phyloP scores from a whole-genome alignment of 495 filamentous ascomycete genomes.

The Articulospora tetracladia region DNA sequence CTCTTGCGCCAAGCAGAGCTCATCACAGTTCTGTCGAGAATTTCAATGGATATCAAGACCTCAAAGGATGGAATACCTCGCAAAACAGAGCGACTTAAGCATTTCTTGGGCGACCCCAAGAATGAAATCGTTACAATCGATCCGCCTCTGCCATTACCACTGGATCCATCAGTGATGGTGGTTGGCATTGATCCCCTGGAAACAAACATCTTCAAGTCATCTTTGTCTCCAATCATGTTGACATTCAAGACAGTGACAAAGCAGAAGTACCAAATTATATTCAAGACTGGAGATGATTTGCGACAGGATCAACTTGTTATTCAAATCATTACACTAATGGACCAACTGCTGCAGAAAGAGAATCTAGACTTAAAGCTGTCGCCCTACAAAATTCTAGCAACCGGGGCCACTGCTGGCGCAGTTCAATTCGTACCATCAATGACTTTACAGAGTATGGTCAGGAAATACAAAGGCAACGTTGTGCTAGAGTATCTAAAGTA shows the following conservation, averaged over 20 bases:
- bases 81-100: constrained; percentile 80
- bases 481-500: constrained; percentile 78
- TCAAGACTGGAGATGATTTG: constrained; percentile 96
- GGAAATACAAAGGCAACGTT: constrained; percentile 72
- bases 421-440: constrained; percentile 89
- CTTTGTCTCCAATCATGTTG: constrained; percentile 83
- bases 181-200: constrained; percentile 80
- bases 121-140: constrained; percentile 82
- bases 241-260: constrained; percentile 79
- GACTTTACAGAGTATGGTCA: constrained; percentile 72
- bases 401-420: constrained; percentile 80
- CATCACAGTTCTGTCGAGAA: constrained; percentile 78
- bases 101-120: constrained; percentile 79
- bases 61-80: constrained; percentile 69
- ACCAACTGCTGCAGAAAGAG: constrained; percentile 90
- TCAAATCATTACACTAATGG: constrained; percentile 98
- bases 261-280: constrained; percentile 81
- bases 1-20: constrained; percentile 87
- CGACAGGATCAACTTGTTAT: constrained; percentile 97
- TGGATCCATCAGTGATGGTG: constrained; percentile 79
- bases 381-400: constrained; percentile 94
- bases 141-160: constrained; percentile 80
- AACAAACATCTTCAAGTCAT: constrained; percentile 91
- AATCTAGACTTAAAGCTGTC: constrained; percentile 95
- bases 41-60: constrained; percentile 84